phyloP scores from a whole-genome alignment of 495 filamentous ascomycete species.

The Clavariopsis aquatica region DNA sequence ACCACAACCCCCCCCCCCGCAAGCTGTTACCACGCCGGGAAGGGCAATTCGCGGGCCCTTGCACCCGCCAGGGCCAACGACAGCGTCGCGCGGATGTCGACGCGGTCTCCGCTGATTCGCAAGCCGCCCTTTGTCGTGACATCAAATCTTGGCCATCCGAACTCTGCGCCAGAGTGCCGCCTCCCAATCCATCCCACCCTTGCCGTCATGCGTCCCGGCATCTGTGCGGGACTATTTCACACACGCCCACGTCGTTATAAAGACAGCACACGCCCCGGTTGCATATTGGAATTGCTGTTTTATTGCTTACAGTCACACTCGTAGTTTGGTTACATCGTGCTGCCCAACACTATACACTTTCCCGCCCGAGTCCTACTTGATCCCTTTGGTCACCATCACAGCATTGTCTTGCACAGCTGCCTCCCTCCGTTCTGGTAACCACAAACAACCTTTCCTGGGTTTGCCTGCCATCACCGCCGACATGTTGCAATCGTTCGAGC shows the following conservation, averaged over 20 bases:
- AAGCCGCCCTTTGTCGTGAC: constrained; percentile 27
- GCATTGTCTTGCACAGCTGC: constrained; percentile 7
- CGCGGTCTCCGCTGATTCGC: constrained; percentile 19
- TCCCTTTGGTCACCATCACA: constrained; percentile 12
- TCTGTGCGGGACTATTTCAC: constrained; percentile 11
- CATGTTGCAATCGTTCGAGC: constrained; percentile 38
- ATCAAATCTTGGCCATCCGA: constrained; percentile 36
- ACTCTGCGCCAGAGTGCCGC: constrained; percentile 27
- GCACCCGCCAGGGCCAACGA: background rate
- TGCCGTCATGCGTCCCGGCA: constrained; percentile 35
- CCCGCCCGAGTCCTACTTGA: constrained; percentile 6
- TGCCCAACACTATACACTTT: constrained; percentile 28
- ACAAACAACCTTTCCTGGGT: background rate
- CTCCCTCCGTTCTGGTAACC: background rate
- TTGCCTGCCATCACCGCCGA: constrained; percentile 6
- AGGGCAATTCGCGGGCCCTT: constrained; percentile 16
- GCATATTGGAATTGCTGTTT: constrained; percentile 12
- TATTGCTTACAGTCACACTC: constrained; percentile 21
- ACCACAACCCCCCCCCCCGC: background rate
- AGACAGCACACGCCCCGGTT: constrained; percentile 21
- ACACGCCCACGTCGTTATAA: constrained; percentile 18
- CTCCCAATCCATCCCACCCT: constrained; percentile 26
- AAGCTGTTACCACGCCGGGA: background rate
- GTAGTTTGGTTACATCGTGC: constrained; percentile 17
- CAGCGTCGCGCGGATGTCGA: constrained; percentile 11